A percentile compares a stretch with the other conserved stretches of the same genome.
Conservation (phyloP, 2,329 filamentous ascomycete genomes). For the Pleomassaria siparia region DNA sequence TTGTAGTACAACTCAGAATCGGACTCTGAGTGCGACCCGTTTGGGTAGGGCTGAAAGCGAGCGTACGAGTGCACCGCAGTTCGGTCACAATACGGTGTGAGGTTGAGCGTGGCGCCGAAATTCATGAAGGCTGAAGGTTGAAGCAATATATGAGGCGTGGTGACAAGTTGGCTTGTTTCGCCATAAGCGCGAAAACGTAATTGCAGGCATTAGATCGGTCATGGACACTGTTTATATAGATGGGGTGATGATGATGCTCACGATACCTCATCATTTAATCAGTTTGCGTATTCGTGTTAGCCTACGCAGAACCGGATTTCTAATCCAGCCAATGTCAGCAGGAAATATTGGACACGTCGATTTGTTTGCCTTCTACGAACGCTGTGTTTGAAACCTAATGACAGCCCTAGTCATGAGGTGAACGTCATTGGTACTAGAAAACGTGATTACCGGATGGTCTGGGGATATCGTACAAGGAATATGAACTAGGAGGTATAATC, state of each 20-base stretch:
- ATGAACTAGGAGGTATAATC: neutral
- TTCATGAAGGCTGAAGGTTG: conserved; percentile 15
- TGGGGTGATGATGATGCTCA: conserved; percentile 3
- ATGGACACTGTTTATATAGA: conserved; percentile 15
- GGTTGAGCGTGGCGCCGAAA: conserved; percentile 8
- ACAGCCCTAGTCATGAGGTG: conserved; percentile 2
- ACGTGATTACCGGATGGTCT: neutral
- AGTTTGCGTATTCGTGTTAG: neutral
- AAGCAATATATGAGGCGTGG: neutral
- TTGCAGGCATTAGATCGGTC: conserved; percentile 1
- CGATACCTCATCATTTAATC: conserved; percentile 1
- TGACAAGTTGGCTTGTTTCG: conserved; percentile 10
- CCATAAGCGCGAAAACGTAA: conserved; percentile 13
- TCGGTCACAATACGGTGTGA: conserved; percentile 14
- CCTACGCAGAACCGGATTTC: conserved; percentile 1
- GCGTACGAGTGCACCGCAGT: conserved; percentile 6
- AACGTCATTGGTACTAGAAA: conserved; percentile 2
- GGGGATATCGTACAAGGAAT: neutral
- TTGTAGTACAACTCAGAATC: conserved; percentile 17
- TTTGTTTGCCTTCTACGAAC: neutral
- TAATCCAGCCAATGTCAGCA: neutral
- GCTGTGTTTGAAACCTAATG: neutral
- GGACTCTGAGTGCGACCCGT: conserved; percentile 16
- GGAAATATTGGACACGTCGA: neutral
- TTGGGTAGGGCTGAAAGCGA: conserved; percentile 3